These are phyloP conservation scores for Globisporangium solare DNA, from an alignment of 352 stramenopile species.

Conservation along the genomic window DNA sequence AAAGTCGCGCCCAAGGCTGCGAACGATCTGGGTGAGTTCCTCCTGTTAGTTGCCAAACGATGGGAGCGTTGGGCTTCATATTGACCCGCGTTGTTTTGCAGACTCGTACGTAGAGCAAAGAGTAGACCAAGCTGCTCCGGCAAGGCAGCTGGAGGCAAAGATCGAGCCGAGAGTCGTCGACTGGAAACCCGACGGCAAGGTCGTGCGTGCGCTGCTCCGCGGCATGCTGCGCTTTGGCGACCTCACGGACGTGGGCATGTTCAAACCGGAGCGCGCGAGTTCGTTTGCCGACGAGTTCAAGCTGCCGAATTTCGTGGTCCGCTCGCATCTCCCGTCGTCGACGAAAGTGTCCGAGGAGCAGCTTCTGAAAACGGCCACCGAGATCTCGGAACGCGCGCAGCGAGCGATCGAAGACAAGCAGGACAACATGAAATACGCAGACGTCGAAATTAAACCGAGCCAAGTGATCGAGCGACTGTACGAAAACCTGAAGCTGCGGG, in stretches of 20 bases:
- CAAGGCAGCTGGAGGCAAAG: conserved; percentile 34
- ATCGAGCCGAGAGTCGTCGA: conserved; percentile 34
- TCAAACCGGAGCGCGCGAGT: conserved; percentile 22
- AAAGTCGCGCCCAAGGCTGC: conserved; percentile 35
- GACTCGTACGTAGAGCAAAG: conserved; percentile 23
- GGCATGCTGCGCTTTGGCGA: conserved; percentile 75
- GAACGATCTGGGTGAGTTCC: conserved; percentile 23
- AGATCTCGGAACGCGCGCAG: conserved; percentile 57
- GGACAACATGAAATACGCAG: conserved; percentile 69
- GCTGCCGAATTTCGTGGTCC: conserved; percentile 67
- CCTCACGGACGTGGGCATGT: conserved; percentile 66
- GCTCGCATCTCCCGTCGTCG: conserved; percentile 44
- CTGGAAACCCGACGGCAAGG: conserved; percentile 49
- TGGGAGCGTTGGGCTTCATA: no score
- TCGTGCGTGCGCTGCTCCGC: conserved; percentile 67
- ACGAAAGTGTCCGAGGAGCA: conserved; percentile 56
- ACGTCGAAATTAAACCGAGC: conserved; percentile 70
- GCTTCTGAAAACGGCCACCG: conserved; percentile 49
- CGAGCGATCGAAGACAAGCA: conserved; percentile 55
- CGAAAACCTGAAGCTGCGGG: conserved; percentile 81
- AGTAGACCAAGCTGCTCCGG: conserved; percentile 18
- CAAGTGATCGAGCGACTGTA: conserved; percentile 81
- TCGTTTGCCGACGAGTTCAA: conserved; percentile 78
- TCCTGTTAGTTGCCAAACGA: not conserved
- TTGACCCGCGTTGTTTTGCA: not conserved